These are phyloP conservation scores for Theileria parva DNA, from an alignment of 169 alveolate genomes.

Conservation along the genomic window DNA sequence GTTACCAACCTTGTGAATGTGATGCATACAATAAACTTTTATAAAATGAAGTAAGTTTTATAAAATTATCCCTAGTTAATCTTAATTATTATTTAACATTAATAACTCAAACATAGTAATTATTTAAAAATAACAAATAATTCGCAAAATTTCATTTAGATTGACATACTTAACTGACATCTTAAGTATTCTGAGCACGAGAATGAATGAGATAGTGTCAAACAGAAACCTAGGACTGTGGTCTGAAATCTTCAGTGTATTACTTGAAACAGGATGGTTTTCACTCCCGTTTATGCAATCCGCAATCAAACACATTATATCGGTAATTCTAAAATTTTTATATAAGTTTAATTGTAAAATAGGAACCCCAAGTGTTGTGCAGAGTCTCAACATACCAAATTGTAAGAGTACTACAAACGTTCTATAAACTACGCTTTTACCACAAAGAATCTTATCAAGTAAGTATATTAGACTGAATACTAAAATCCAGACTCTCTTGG, in stretches of 20 bases:
- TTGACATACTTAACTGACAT: constrained; percentile 34
- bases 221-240: constrained; percentile 61
- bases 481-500: constrained; percentile 19
- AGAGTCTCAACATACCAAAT: constrained; percentile 56
- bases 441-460: constrained; percentile 49
- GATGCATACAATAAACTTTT: constrained; percentile 7
- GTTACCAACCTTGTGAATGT: neutral
- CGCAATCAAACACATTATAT: constrained; percentile 41
- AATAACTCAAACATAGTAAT: no score
- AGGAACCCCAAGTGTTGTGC: constrained; percentile 61
- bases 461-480: neutral
- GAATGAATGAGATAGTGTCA: constrained; percentile 42
- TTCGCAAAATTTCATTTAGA: neutral
- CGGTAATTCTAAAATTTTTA: neutral
- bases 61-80: neutral
- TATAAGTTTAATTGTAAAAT: neutral
- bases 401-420: constrained; percentile 53
- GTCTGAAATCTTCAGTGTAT: constrained; percentile 58
- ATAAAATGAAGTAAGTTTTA: neutral
- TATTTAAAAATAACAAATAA: neutral
- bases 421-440: constrained; percentile 59
- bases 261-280: constrained; percentile 59
- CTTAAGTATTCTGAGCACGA: constrained; percentile 19
- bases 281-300: constrained; percentile 51
- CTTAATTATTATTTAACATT: neutral